Evolutionary conservation across 352 stramenopile genomes (phyloP), one percentile per base, ranked within the genome.

Genomic region (Phytophthora cryptogea): DNA sequence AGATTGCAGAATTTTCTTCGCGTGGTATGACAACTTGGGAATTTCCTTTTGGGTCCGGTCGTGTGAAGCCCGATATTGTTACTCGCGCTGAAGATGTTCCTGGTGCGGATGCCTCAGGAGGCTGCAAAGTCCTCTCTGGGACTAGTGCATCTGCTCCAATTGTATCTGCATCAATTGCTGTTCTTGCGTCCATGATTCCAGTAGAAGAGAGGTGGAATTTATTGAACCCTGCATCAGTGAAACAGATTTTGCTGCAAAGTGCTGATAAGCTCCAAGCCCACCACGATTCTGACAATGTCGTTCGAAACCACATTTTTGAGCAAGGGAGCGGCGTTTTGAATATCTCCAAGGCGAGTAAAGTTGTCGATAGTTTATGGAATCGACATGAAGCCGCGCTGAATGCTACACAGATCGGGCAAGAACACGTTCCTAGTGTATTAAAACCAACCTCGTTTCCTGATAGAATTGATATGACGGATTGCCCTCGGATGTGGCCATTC

Each of bases 11-110:
- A 2, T 96, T 97, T 55, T 93, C 86, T 10, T 93, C 86, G 0
- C 72, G 86, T 11, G 88, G 89, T 4, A 92, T 93, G 82, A 96
- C 86, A 5, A 92, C 83, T 10, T 94, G 83, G 83, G 88, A 96
- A 52, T 63, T 92, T 10, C 78, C 80, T 0, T 89, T 90, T 37
- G 88, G 89, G 0, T 85, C 83, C n/a, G 86, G 88, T 10, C 80
- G 88, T 28, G 74, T 95, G 0, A 97, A 97, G 56, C 89, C 88
- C 5, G 89, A 97, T 59, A 71, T 95, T 14, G 73, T 95, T 1
- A 79, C 89, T 5, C 59, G 89, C 0, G 72, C 80, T 8, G 73
- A 88, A 57, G 79, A 89, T 40, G 78, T 97, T 33, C 64, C 78
- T 5, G 86, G 87, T 0, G 68, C 79, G 11, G 77, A 86, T 32